phyloP scores from a whole-genome alignment of 2,329 filamentous ascomycete genomes.

The Bipolaris victoriae region DNA sequence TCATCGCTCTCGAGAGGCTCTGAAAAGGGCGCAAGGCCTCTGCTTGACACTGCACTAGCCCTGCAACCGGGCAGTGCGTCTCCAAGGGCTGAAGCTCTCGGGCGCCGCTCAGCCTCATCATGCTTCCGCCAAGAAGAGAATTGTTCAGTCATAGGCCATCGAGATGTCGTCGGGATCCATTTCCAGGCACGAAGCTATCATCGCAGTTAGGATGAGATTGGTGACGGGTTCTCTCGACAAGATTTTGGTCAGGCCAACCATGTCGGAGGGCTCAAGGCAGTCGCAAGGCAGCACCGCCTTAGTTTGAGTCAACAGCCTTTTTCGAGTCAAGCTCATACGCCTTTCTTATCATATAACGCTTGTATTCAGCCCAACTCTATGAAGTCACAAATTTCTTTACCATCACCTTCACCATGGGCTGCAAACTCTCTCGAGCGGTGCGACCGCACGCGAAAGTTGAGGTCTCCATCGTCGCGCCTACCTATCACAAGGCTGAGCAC shows the following conservation, averaged over 20 bases:
- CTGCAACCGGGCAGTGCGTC: neutral
- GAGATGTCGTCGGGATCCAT: neutral
- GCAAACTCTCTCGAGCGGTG: constrained; percentile 33
- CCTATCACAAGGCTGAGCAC: constrained; percentile 18
- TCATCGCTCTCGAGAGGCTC: no score
- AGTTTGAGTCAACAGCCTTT: constrained; percentile 30
- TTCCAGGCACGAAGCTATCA: neutral
- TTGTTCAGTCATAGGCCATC: constrained; percentile 1
- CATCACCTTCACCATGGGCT: constrained; percentile 32
- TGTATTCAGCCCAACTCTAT: constrained; percentile 9
- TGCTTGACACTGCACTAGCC: neutral
- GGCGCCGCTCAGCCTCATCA: constrained; percentile 3
- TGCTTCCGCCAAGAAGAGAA: neutral
- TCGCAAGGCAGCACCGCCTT: constrained; percentile 37
- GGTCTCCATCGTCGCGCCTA: constrained; percentile 20
- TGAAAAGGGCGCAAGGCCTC: constrained; percentile 20
- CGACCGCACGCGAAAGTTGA: constrained; percentile 25
- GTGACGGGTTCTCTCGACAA: constrained; percentile 6
- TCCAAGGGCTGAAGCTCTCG: constrained; percentile 2
- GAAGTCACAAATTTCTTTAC: neutral
- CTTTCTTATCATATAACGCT: neutral
- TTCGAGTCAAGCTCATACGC: constrained; percentile 24
- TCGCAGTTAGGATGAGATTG: neutral
- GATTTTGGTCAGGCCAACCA: constrained; percentile 25
- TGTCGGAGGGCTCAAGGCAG: constrained; percentile 25